phyloP scores from a whole-genome alignment of 2,329 filamentous ascomycete species.

The Trichoderma harzianum region DNA sequence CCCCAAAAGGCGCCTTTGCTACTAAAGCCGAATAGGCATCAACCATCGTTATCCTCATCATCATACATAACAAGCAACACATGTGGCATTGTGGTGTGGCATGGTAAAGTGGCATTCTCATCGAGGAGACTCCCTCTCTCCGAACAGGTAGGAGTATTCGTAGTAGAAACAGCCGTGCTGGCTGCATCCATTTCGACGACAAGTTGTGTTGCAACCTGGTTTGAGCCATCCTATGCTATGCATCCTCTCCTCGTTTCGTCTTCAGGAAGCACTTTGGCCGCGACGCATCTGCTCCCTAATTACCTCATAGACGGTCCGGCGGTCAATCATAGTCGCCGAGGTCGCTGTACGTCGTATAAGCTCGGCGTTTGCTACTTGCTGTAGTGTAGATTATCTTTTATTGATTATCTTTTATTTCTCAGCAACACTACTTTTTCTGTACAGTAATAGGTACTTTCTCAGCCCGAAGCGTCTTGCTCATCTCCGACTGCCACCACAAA shows the following conservation, averaged over 20 bases:
- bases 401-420: not conserved
- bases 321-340: slow-evolving; percentile 14
- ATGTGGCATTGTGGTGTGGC: not conserved
- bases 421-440: not conserved
- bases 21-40: not conserved
- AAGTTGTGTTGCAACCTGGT: not conserved
- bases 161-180: not conserved
- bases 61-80: not conserved
- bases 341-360: not conserved
- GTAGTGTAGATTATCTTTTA: not conserved
- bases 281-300: slow-evolving; percentile 6
- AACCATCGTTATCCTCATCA: not conserved
- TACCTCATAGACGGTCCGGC: slow-evolving; percentile 19
- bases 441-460: not conserved
- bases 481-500: not conserved
- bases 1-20: not conserved
- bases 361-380: not conserved
- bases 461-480: not conserved
- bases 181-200: slow-evolving; percentile 1
- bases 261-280: not conserved
- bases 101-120: not conserved
- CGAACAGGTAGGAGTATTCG: not conserved
- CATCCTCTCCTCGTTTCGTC: not conserved
- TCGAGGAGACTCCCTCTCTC: not conserved
- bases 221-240: not conserved